phyloP scores from a whole-genome alignment of 192 early-diverging fungal species.

The Entophlyctis helioformis region DNA sequence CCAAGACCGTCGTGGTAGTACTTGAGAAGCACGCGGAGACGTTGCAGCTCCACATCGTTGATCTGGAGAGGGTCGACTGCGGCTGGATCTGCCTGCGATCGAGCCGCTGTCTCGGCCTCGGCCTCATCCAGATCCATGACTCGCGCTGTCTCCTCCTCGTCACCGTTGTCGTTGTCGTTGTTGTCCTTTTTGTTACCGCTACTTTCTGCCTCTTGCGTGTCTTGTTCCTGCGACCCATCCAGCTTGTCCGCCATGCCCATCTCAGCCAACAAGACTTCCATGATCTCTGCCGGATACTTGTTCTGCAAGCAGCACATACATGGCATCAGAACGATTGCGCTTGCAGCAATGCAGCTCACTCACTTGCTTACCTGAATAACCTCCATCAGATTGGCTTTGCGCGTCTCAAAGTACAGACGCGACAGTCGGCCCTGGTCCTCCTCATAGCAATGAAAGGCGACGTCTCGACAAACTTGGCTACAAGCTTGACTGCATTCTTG shows the following conservation, averaged over 20 bases:
- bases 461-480: slow-evolving; percentile 69
- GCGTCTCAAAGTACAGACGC: slow-evolving; percentile 53
- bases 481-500: slow-evolving; percentile 77
- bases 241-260: no score
- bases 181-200: no score
- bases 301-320: no score
- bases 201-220: no score
- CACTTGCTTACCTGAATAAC: slow-evolving; percentile 48
- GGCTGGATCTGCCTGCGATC: not conserved
- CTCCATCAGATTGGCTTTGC: slow-evolving; percentile 47
- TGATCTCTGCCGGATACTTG: no score
- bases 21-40: slow-evolving; percentile 32
- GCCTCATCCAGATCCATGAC: slow-evolving; percentile 4
- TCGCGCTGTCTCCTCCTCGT: no score
- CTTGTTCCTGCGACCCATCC: no score
- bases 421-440: slow-evolving; percentile 76
- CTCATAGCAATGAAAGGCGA: slow-evolving; percentile 65
- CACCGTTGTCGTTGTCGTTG: no score
- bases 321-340: no score
- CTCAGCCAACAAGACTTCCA: no score
- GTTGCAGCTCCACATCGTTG: slow-evolving; percentile 16
- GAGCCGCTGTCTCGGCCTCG: slow-evolving; percentile 1
- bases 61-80: slow-evolving; percentile 1
- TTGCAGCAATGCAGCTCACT: slow-evolving; percentile 8
- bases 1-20: slow-evolving; percentile 84